Conservation (phyloP, 2,329 filamentous ascomycete species). For the Pseudocercospora fijiensis region DNA sequence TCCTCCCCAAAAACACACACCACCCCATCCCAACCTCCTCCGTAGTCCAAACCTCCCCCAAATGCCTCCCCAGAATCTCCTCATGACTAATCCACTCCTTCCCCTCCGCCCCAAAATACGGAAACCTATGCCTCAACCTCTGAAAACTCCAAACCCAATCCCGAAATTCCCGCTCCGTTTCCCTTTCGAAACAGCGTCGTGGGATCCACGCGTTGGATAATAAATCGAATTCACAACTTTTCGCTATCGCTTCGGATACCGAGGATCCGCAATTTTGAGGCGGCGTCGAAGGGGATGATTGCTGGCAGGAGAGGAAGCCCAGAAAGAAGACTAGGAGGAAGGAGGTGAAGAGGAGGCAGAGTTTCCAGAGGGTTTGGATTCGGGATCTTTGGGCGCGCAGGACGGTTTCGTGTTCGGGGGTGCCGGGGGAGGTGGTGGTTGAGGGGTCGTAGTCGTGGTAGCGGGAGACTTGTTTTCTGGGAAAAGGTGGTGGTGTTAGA, state of each 20-base stretch:
- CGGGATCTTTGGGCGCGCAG: neutral
- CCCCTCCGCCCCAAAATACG: neutral
- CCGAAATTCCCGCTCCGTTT: neutral
- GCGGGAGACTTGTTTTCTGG: conserved; percentile 4
- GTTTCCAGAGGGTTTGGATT: neutral
- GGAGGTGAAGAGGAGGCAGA: neutral
- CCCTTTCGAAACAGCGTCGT: neutral
- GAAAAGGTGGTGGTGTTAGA: neutral
- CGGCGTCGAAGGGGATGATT: neutral
- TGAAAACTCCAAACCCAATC: neutral
- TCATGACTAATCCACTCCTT: neutral
- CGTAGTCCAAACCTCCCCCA: neutral
- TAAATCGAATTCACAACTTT: neutral
- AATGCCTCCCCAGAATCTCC: neutral
- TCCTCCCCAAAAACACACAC: conserved; percentile 3
- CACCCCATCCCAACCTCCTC: neutral
- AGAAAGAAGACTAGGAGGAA: neutral
- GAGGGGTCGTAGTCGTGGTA: conserved; percentile 2
- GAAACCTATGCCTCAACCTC: neutral
- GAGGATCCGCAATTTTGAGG: neutral
- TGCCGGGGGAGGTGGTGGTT: neutral
- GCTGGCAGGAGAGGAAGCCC: neutral
- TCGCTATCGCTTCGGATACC: neutral
- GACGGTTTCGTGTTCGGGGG: neutral
- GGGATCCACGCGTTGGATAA: neutral